Percentiles rank a stretch among this genome's conserved stretches.
phyloP scores from a whole-genome alignment of 2,329 filamentous ascomycete species.

The Epichloe bromicola region DNA sequence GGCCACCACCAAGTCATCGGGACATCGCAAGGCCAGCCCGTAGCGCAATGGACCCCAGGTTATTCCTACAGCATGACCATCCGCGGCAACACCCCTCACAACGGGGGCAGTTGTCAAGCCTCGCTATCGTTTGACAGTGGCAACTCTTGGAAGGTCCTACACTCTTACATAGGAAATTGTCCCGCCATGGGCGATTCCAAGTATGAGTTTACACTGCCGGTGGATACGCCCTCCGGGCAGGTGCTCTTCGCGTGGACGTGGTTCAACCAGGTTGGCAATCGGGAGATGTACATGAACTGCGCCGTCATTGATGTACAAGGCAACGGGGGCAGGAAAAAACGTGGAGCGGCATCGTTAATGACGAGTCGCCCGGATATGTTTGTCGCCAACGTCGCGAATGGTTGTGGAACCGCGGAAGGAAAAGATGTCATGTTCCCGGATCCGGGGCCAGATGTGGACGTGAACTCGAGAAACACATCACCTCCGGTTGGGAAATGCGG shows the following conservation, averaged over 20 bases:
- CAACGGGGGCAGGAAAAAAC: slow-evolving; percentile 19
- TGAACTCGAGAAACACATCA: not conserved
- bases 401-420: slow-evolving; percentile 41
- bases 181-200: slow-evolving; percentile 16
- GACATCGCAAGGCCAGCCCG: slow-evolving; percentile 34
- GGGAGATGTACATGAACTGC: slow-evolving; percentile 62
- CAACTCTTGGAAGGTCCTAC: slow-evolving; percentile 39
- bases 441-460: slow-evolving; percentile 38
- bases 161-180: slow-evolving; percentile 21
- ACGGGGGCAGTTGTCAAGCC: slow-evolving; percentile 51
- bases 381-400: slow-evolving; percentile 48
- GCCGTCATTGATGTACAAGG: slow-evolving; percentile 39
- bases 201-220: slow-evolving; percentile 39
- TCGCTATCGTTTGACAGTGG: slow-evolving; percentile 49
- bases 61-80: slow-evolving; percentile 38
- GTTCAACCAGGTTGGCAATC: slow-evolving; percentile 50
- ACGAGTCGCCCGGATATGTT: slow-evolving; percentile 48
- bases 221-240: slow-evolving; percentile 31
- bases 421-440: slow-evolving; percentile 50
- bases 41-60: slow-evolving; percentile 41
- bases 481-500: not conserved
- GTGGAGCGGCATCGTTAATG: slow-evolving; percentile 22
- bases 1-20: slow-evolving; percentile 39
- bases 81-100: slow-evolving; percentile 37
- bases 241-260: slow-evolving; percentile 50